Base-by-base conservation (phyloP, 345 rosid species). In the Angophora floribunda region DNA sequence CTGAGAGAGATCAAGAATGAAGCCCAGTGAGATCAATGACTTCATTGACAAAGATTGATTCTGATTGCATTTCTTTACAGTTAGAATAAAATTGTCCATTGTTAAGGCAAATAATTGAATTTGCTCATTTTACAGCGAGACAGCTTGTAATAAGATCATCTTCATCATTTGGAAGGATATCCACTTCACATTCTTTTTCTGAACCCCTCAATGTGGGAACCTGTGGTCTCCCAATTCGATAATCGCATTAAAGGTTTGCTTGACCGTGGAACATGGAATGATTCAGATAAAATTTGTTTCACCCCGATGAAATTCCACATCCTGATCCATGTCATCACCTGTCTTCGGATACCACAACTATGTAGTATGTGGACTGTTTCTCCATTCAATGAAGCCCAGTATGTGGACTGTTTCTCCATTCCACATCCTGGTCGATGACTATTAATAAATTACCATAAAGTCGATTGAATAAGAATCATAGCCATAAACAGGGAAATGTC, bases 1-100 rank as follows among this genome's bases (percentile, higher is more conserved):
- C 90, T 90, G 55, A 91, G 87, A 88, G 93, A 90, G 86, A 88
- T 92, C 45, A 86, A 85, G 41, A 75, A 88, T 86, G 32, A 5
- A 7, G 30, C n/a, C 47, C 87, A 75, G 45, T 75, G 84, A 75
- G 82, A 75, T 75, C 14, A 7, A 41, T 4, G 49, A 4, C 49
- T 75, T 16, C 26, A 41, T 75, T 19, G 49, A 70, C 49, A 70
- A 70, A 17, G 80, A 36, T 70, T 9, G 4, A 15, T 70, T 17
- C 4, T 17, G 1, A 2, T 36, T 9, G 82, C 82, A 75, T 36
- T 75, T 75, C 26, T 41, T 19, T 3, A 41, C 2, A 44, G 28
- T 75, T 36, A 26, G 49, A 9, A 75, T 75, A 41, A 36, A 4
- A 41, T 75, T 19, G 28, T 36, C 80, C 22, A 36, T 70, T 4